Evolutionary conservation across 2,329 filamentous ascomycete genomes (phyloP), one percentile per base, ranked within the genome.

Genomic region (Paradendryphiella salina): DNA sequence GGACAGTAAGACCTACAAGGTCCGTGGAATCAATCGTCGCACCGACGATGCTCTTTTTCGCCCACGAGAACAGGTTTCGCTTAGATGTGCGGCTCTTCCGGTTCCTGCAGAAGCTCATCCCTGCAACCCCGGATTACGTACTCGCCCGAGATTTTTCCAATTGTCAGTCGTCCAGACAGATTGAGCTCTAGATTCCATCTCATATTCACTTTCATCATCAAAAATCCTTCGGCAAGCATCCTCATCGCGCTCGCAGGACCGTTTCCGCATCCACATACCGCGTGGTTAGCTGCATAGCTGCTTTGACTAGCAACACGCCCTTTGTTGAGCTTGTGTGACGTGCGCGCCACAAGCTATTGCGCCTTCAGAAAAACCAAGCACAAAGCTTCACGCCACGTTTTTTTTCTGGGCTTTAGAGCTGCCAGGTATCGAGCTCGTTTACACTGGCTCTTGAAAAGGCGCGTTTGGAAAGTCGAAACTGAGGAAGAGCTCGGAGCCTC

Each of bases 101-200:
- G 60, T 59, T 52, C 57, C 57, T 62, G 53, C 41, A 53, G 52
- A 46, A 43, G 50, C 50, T 51, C 9, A 53, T 48, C 46, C 52
- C 47, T 57, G 48, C 45, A 59, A 40, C 56, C 60, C 59, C 56
- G 28, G 56, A 56, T 63, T 56, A 60, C 51, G 49, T 58, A 58
- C 45, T 35, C 37, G 20, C 35, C 29, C 36, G 52, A 47, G 36
- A 57, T 59, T 63, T 61, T 63, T 55, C 56, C 51, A 50, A 42
- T 18, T 42, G 42, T 35, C 58, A 56, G 54, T 63, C 58, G 56
- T 60, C 52, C 14, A 36, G 39, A 32, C 32, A 10, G 29, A 44
- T 43, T 50, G 46, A 10, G 39, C 47, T 53, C 33, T 33, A 50
- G 45, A 53, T 39, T 33, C 15, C 50, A 39, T 52, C 50, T 51